These are phyloP conservation scores for Pythium brassicae DNA, from an alignment of 352 stramenopile species.

Conservation along the genomic window DNA sequence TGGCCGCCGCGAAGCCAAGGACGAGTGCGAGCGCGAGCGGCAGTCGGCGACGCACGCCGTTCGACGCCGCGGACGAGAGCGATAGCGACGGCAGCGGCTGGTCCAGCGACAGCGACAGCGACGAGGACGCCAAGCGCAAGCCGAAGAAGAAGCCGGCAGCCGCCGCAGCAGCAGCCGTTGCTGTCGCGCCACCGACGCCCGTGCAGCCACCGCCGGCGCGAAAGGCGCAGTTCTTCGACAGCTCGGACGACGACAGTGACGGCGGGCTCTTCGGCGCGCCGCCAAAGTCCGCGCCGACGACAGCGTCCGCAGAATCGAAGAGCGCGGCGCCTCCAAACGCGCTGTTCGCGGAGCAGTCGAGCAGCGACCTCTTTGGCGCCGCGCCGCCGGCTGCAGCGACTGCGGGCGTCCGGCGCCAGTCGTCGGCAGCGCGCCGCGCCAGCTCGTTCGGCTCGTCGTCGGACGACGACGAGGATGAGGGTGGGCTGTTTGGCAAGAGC, in stretches of 20 bases:
- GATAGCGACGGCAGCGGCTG: constrained; percentile 44
- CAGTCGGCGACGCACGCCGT: constrained; percentile 27
- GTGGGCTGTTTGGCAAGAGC: constrained; percentile 19
- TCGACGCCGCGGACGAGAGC: constrained; percentile 39
- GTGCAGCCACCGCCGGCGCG: constrained; percentile 17
- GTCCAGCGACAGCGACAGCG: constrained; percentile 42
- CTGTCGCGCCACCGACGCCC: not conserved
- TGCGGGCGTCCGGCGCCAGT: constrained; percentile 4
- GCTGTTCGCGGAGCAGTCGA: constrained; percentile 37
- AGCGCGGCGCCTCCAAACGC: constrained; percentile 10
- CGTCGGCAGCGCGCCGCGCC: not conserved
- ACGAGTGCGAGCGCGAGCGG: not conserved
- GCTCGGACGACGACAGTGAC: constrained; percentile 57
- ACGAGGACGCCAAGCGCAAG: constrained; percentile 17
- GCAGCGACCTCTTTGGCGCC: constrained; percentile 29
- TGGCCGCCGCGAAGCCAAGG: constrained; percentile 9
- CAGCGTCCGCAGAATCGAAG: constrained; percentile 22
- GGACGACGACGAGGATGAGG: constrained; percentile 20
- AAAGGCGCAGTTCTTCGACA: constrained; percentile 45
- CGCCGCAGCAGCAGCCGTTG: too few species aligned
- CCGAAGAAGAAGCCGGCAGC: constrained; percentile 8
- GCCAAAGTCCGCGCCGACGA: constrained; percentile 15
- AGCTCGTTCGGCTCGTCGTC: constrained; percentile 26
- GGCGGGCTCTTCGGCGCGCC: constrained; percentile 47
- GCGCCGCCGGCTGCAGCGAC: not conserved